Base-by-base conservation (phyloP, 441 rosid genomes). In the Syzygium syzygioides region DNA sequence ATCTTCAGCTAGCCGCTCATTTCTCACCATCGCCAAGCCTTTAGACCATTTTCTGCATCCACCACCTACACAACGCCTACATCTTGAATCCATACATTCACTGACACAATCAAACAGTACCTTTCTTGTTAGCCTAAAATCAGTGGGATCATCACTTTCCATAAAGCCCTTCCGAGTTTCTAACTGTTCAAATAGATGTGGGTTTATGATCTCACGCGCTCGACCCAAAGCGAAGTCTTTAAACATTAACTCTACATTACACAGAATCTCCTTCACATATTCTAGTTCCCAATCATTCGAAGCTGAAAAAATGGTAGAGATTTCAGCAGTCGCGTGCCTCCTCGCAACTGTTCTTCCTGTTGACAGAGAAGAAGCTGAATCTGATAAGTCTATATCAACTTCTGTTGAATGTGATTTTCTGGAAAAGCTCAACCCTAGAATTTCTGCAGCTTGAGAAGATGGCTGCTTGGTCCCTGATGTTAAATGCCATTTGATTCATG, bases 311-410 rank as follows among this genome's bases (percentile, higher is more conserved):
- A 89, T 90, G 25, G 91, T 60, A 52, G 62, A 66, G 48, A 85
- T 19, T 18, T 76, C 34, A 62, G 89, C 55, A 53, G 83, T 60
- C 11, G 91, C 87, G 85, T 88, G 88, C 87, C 89, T 91, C 88
- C 88, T 92, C 18, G 90, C 91, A 86, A 90, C 20, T 7, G 93
- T 88, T 88, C 91, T 91, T 50, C 68, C 34, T 9, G 90, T 56
- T 5, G 94, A 93, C 57, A 92, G 88, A 20, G 96, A 96, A 87
- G 99, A 96, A 76, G 98, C 97, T 9, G 98, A 95, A 91, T 95
- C 97, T 50, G 95, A 94, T 87, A 95, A 88, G 86, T 92, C 96
- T 55, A 87, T 86, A 68, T 98, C 96, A 64, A 90, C 91, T 85
- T 98, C 96, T 87, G 89, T 85, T 55, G 89, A 85, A 60, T 85